A percentile compares a stretch with the other conserved stretches of the same genome.
Evolutionary conservation across 169 alveolate species (phyloP).

Genomic region (Cryptosporidium muris): DNA sequence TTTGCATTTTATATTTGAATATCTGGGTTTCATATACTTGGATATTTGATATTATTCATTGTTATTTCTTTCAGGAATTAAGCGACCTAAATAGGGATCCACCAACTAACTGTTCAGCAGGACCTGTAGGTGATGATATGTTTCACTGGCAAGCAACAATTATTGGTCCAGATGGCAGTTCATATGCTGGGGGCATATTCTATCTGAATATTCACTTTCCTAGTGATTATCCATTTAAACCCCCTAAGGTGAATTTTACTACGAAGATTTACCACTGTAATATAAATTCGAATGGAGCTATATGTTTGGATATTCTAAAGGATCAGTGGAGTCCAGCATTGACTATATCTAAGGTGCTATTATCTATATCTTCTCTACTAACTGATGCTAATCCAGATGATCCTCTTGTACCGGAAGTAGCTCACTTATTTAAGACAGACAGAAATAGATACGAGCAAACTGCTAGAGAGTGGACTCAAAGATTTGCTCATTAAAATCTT

Average conservation of each 20-base stretch:
- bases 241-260: slow-evolving; percentile 97
- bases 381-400: slow-evolving; percentile 99
- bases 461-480: slow-evolving; percentile 99
- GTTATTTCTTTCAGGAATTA: slow-evolving; percentile 85
- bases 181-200: slow-evolving; percentile 98
- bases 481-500: slow-evolving; percentile 89
- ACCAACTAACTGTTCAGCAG: slow-evolving; percentile 98
- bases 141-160: slow-evolving; percentile 99
- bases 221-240: slow-evolving; percentile 99
- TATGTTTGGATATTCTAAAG: slow-evolving; percentile 97
- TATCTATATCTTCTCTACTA: slow-evolving; percentile 96
- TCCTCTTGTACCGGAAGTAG: slow-evolving; percentile 99
- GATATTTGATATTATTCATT: not conserved
- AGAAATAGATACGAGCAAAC: slow-evolving; percentile 93
- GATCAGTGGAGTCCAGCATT: slow-evolving; percentile 99
- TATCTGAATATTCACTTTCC: slow-evolving; percentile 97
- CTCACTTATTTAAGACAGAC: slow-evolving; percentile 95
- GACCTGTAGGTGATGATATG: slow-evolving; percentile 96
- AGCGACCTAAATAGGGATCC: slow-evolving; percentile 97
- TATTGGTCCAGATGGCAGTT: slow-evolving; percentile 98
- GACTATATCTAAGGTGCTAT: slow-evolving; percentile 96
- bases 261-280: slow-evolving; percentile 99
- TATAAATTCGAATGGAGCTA: slow-evolving; percentile 95
- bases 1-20: too few species aligned
- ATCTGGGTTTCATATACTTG: too few species aligned